Percentiles rank a stretch among this genome's conserved stretches.
phyloP scores from a whole-genome alignment of 768 basidiomycete genomes.

The Vishniacozyma victoriae region DNA sequence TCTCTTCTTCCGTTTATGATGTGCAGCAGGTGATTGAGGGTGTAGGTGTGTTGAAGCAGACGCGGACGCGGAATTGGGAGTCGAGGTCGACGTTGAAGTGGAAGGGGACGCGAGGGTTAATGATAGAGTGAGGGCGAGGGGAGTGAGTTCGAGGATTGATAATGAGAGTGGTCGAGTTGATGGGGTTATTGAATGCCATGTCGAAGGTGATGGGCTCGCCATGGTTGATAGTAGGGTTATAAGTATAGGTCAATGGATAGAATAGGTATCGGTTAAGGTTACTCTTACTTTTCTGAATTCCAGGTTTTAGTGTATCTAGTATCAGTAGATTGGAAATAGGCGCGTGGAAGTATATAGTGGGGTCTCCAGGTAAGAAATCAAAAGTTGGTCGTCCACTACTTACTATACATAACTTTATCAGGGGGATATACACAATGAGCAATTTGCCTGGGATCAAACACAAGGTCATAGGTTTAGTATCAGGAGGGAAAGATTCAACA shows the following conservation, averaged over 20 bases:
- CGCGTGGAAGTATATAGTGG: too few relatives aligned
- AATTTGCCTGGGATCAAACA: slow-evolving; percentile 23
- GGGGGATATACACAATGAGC: background rate
- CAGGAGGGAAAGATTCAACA: slow-evolving; percentile 96
- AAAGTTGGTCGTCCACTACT: too few relatives aligned
- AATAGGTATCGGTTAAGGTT: too few relatives aligned
- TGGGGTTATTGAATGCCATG: slow-evolving; percentile 43
- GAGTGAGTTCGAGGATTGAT: slow-evolving; percentile 44
- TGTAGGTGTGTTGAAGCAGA: background rate
- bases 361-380: too few relatives aligned
- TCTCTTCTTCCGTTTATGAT: slow-evolving; percentile 1
- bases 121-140: slow-evolving; percentile 42
- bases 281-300: too few relatives aligned
- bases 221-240: slow-evolving; percentile 5
- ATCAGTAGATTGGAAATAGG: too few relatives aligned
- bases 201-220: slow-evolving; percentile 9
- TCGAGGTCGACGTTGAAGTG: slow-evolving; percentile 4
- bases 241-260: too few relatives aligned
- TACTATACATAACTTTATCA: background rate
- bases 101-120: slow-evolving; percentile 36
- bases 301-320: too few relatives aligned
- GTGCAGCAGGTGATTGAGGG: background rate
- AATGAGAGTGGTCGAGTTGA: slow-evolving; percentile 42
- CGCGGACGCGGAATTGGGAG: slow-evolving; percentile 10
- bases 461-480: slow-evolving; percentile 86